These are phyloP conservation scores for Capronia epimyces DNA, from an alignment of 2,329 filamentous ascomycete species.

Conservation along the genomic window DNA sequence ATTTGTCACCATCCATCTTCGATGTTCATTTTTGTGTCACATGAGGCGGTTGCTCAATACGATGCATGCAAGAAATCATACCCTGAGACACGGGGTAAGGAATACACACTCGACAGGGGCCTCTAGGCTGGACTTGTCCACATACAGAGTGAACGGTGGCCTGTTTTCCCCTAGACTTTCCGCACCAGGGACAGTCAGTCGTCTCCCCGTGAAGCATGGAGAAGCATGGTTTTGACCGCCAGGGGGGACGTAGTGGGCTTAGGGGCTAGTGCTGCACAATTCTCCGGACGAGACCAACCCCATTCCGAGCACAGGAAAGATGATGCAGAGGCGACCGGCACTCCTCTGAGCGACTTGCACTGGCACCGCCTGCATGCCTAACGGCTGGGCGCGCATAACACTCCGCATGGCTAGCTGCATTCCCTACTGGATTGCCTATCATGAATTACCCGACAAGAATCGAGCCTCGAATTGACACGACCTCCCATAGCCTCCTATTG, in stretches of 20 bases:
- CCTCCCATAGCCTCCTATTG: not conserved
- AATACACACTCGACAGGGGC: constrained; percentile 6
- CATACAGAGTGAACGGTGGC: constrained; percentile 8
- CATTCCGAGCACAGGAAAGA: constrained; percentile 2
- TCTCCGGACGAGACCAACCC: constrained; percentile 19
- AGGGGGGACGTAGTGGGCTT: constrained; percentile 6
- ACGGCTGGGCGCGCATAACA: constrained; percentile 6
- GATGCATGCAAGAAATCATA: constrained; percentile 18
- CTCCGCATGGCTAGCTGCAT: not conserved
- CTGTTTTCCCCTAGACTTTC: constrained; percentile 6
- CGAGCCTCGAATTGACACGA: not conserved
- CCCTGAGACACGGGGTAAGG: constrained; percentile 15
- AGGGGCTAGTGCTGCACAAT: constrained; percentile 17
- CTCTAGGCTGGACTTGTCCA: constrained; percentile 4
- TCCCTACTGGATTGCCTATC: not conserved
- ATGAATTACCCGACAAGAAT: constrained; percentile 3
- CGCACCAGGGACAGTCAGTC: constrained; percentile 1
- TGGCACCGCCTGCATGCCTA: constrained; percentile 2
- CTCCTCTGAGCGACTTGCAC: constrained; percentile 2
- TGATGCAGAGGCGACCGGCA: constrained; percentile 14
- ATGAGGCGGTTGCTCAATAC: constrained; percentile 13
- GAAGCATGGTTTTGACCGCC: not conserved
- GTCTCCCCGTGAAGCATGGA: not conserved
- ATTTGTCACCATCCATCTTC: constrained; percentile 21
- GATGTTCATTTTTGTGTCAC: constrained; percentile 16